phyloP scores from a whole-genome alignment of 495 filamentous ascomycete genomes.

The Talaromyces adpressus region DNA sequence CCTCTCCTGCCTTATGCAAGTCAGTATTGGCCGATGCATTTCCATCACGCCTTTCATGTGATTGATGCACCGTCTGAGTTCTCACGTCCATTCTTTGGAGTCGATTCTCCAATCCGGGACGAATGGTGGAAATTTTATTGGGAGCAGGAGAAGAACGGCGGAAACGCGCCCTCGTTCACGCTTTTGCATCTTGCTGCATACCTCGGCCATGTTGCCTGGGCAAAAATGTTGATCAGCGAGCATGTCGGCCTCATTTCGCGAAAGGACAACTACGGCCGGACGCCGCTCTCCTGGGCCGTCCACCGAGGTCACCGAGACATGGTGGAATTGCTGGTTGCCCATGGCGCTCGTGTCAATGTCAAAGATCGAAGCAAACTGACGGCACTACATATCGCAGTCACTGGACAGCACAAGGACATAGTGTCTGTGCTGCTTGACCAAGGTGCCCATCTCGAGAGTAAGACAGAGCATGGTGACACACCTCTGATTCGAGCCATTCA shows the following conservation, averaged over 20 bases:
- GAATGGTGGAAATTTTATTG: conserved; percentile 23
- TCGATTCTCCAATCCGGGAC: conserved; percentile 16
- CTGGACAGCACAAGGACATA: conserved; percentile 18
- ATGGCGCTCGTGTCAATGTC: conserved; percentile 22
- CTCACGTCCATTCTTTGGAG: conserved; percentile 20
- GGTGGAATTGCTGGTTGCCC: conserved; percentile 21
- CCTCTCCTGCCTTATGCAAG: conserved; percentile 17
- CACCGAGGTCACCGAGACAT: conserved; percentile 19
- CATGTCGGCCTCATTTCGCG: conserved; percentile 16
- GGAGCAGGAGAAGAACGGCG: conserved; percentile 21
- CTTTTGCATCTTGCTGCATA: conserved; percentile 33
- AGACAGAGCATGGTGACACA: conserved; percentile 18
- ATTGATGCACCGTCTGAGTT: conserved; percentile 14
- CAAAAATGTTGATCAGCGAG: conserved; percentile 17
- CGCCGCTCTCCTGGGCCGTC: conserved; percentile 11
- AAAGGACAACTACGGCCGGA: conserved; percentile 14
- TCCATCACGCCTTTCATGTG: conserved; percentile 14
- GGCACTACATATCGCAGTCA: conserved; percentile 23
- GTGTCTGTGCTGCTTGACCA: conserved; percentile 20
- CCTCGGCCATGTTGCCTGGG: conserved; percentile 22
- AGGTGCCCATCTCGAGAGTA: conserved; percentile 17
- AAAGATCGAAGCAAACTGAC: conserved; percentile 22
- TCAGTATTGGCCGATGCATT: conserved; percentile 21
- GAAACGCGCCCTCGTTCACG: conserved; percentile 18
- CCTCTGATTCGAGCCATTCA: conserved; percentile 19